Evolutionary conservation across 192 early-diverging fungal species (phyloP), one percentile per base, ranked within the genome.

Genomic region (Cetraspora pellucida): DNA sequence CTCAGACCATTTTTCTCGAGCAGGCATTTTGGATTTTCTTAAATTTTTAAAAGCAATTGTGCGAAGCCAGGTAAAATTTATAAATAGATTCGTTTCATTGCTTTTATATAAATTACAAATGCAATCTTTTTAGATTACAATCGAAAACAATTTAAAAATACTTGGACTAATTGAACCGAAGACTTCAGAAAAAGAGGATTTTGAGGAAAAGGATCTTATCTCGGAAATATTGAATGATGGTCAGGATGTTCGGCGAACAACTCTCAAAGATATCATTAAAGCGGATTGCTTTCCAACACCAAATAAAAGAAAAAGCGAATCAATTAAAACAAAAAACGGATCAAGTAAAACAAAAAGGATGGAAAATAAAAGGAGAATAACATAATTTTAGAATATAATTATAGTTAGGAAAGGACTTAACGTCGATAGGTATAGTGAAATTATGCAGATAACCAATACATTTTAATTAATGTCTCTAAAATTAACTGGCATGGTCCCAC

Each of bases 141-240:
- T 67, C 43, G 65, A 67, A 67, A 67, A 37, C 43, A 67, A 67
- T 67, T 67, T 67, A 67, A 67, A 67, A 16, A 16, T 16, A 67
- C 65, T 67, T 67, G 65, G 43, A 67, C 19, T 67, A 19, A 37
- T 67, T 31, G 10, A 64, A 64, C 61, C 25, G 61, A 64, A 64
- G 61, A 65, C 27, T 27, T 8, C 63, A 65, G 28, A 65, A 27
- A 8, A 30, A 28, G 63, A 65, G 27, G 63, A 68, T 47, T 68
- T 68, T 68, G n/a, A 68, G 66, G 66, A 68, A 6, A 37, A 43
- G n/a, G 31, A 68, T 68, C 66, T 68, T 68, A 68, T 68, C 45
- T 47, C 44, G 45, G 66, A 68, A 43, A 68, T 68, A 31, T 68
- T 68, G 45, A 37, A 19, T 37, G 45, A 44, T 68, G 19, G 19